These are phyloP conservation scores for Artemisia argyi DNA, from an alignment of 129 eudicot species.

Conservation along the genomic window DNA sequence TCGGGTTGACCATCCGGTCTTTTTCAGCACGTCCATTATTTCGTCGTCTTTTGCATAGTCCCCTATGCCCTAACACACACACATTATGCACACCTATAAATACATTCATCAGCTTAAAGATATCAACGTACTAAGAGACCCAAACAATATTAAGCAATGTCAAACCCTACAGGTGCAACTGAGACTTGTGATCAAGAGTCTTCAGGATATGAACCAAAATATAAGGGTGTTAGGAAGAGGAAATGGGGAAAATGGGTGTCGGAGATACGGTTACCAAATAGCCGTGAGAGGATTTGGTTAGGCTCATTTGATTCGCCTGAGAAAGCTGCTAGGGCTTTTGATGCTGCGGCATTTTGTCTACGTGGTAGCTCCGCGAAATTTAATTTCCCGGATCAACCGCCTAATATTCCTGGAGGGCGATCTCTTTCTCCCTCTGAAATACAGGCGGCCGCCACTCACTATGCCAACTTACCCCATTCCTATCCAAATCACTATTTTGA, in stretches of 20 bases:
- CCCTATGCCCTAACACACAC: not conserved
- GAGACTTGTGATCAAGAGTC: not conserved
- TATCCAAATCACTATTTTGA: not conserved
- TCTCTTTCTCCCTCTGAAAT: conserved; percentile 31
- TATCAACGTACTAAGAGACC: not conserved
- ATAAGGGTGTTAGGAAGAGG: conserved; percentile 11
- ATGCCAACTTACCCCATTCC: conserved; percentile 16
- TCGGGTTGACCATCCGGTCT: not conserved
- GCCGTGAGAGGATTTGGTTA: conserved; percentile 13
- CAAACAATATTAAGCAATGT: not conserved
- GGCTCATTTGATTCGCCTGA: not conserved
- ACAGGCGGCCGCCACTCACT: conserved; percentile 38
- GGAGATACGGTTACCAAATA: conserved; percentile 1
- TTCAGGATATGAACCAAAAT: conserved; percentile 1
- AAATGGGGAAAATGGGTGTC: conserved; percentile 17
- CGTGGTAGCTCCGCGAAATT: not conserved
- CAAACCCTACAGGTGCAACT: not conserved
- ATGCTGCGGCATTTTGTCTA: not conserved
- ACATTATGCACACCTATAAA: not conserved
- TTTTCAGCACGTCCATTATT: not conserved
- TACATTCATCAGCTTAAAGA: not conserved
- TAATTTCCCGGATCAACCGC: conserved; percentile 39
- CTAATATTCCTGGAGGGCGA: conserved; percentile 37
- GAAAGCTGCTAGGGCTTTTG: conserved; percentile 11
- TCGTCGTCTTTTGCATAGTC: conserved; percentile 1